phyloP scores from a whole-genome alignment of 1,139 yeast genomes.

The Hemisphaericaspora lyxosophila region DNA sequence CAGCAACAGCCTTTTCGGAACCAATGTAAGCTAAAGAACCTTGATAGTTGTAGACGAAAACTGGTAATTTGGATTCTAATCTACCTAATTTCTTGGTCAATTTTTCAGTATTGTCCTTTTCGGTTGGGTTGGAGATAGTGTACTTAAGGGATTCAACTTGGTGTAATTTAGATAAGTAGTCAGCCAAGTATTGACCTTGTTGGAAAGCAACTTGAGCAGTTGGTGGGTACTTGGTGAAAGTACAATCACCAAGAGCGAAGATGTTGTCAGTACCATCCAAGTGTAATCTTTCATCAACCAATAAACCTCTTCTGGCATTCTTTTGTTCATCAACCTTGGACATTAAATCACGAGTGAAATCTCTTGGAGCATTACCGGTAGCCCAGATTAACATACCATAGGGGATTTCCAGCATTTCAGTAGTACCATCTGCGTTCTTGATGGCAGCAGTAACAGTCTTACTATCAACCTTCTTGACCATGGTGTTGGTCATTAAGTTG shows the following conservation, averaged over 20 bases:
- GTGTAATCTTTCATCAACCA: conserved; percentile 78
- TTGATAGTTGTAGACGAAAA: conserved; percentile 62
- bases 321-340: conserved; percentile 75
- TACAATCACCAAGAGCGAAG: conserved; percentile 92
- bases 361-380: conserved; percentile 92
- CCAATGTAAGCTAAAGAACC: conserved; percentile 86
- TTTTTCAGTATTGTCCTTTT: conserved; percentile 39
- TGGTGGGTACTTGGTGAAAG: conserved; percentile 87
- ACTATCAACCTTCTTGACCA: conserved; percentile 81
- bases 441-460: conserved; percentile 68
- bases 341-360: conserved; percentile 67
- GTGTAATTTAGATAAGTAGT: conserved; percentile 66
- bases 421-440: conserved; percentile 44
- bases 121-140: conserved; percentile 27
- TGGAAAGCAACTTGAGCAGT: conserved; percentile 98
- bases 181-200: conserved; percentile 82
- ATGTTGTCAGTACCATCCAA: conserved; percentile 83
- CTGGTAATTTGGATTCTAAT: conserved; percentile 50
- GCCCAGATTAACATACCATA: conserved; percentile 95
- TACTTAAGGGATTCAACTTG: conserved; percentile 62
- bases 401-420: conserved; percentile 64
- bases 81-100: conserved; percentile 40
- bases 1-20: conserved; percentile 91
- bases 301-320: conserved; percentile 84
- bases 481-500: conserved; percentile 74